Base-by-base conservation (phyloP, 768 basidiomycete genomes). In the Tephrocybe sp. region DNA sequence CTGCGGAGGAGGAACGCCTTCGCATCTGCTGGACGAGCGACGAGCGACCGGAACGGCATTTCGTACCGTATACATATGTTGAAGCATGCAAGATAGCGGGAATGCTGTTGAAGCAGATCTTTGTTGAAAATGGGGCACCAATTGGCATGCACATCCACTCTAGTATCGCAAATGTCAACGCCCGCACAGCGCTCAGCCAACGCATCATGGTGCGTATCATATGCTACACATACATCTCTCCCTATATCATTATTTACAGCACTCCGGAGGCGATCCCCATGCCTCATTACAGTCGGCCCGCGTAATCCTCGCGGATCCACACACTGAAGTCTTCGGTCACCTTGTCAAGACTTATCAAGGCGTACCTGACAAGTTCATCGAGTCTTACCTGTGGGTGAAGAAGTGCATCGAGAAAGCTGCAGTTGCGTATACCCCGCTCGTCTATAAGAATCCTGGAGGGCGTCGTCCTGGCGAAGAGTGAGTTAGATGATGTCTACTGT, bases 381-480 rank as follows among this genome's bases (percentile, higher is more conserved):
- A 92, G 56, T 87, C 87, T 9, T 86, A 86, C 60, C 67, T 87
- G 16, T 92, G 89, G 89, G 85, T 92, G 42, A 89, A 89, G 69
- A 87, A 86, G 59, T 91, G 89, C 51, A 80, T 90, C 42, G 87
- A 89, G 58, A 83, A 76, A 52, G 80, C 84, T 2, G 59, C 75
- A 6, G 70, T 89, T 19, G 64, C 78, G 34, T 90, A 83, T 56
- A 90, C 89, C 1, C 88, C 87, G 0, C 68, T 88, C 28, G 82
- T 89, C 1, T 90, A 89, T 67, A 90, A 90, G 66, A 91, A 92
- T 55, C 87, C 87, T 7, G 89, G 89, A 12, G 89, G 89, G 4
- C 74, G 89, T 49, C 78, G 87, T 28, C 79, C 88, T 21, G 89
- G 89, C 36, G 87, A 89, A 76, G 88, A 89, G 89, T 89, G 53